Evolutionary conservation across 2,329 filamentous ascomycete species (phyloP), one percentile per base, ranked within the genome.

Genomic region (Lachnellula subtilissima): DNA sequence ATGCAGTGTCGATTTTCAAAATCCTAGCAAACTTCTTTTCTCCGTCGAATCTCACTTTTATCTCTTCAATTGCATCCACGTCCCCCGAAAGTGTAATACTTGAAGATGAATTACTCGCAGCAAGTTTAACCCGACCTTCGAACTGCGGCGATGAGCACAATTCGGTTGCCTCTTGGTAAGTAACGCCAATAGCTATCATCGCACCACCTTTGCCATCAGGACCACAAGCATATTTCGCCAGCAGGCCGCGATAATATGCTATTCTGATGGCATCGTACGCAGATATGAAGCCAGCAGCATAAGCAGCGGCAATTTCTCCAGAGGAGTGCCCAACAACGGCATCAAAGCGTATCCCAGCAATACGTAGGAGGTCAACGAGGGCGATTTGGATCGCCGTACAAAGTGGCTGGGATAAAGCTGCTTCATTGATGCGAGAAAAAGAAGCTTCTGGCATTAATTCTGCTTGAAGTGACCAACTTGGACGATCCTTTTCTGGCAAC

Each of bases 281-380:
- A 15, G 63, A 64, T 1, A 76, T 47, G 1, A 65, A 60, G 1
- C 70, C 70, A 1, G 72, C 63, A 0, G 75, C 69, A 54, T 75
- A 78, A 0, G 76, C 75, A 1, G 77, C 76, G 1, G 65, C 76
- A 40, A 79, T 78, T 54, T 80, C 77, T 5, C 77, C 77, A 32
- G 68, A 72, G 0, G 75, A 78, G 61, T 79, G 77, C 1, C 77
- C 75, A 3, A 72, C 66, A 0, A 76, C 74, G 2, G 66, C 69
- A 0, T 55, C 42, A 0, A 75, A 72, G 2, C 52, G 60, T 17
- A 79, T 64, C 1, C 70, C 70, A 69, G 71, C 76, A 2, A 72
- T 70, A 17, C 70, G 28, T 0, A 81, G 67, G 2, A 80, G 66
- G 12, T 74, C 67, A 0, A 75, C 72, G 1, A 80, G 61, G 0